A percentile compares a stretch with the other conserved stretches of the same genome.
Conservation (phyloP, 2,329 filamentous ascomycete genomes). For the Colletotrichum sp. region DNA sequence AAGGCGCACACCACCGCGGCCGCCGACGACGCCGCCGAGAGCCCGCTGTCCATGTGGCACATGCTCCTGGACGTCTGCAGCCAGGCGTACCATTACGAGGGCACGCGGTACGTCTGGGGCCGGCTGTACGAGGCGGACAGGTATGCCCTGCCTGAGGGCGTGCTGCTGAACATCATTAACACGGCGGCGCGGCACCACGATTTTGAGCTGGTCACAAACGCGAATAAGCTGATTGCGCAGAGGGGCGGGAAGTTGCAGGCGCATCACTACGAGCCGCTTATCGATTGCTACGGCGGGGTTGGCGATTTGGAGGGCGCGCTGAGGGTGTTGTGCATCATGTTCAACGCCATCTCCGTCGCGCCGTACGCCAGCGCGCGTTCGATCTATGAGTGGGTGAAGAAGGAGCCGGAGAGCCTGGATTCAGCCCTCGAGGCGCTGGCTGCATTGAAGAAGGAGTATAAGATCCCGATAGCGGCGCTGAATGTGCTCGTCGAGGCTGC, state of each 20-base stretch:
- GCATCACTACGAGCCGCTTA: slow-evolving; percentile 81
- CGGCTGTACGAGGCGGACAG: slow-evolving; percentile 49
- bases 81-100: slow-evolving; percentile 64
- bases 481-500: slow-evolving; percentile 39
- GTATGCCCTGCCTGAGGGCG: slow-evolving; percentile 67
- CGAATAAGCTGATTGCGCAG: slow-evolving; percentile 68
- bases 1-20: slow-evolving; percentile 43
- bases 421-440: slow-evolving; percentile 63
- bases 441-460: slow-evolving; percentile 43
- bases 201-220: slow-evolving; percentile 70
- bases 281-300: slow-evolving; percentile 69
- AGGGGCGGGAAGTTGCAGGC: slow-evolving; percentile 62
- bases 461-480: slow-evolving; percentile 42
- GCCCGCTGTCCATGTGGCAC: slow-evolving; percentile 62
- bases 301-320: slow-evolving; percentile 71
- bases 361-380: slow-evolving; percentile 66
- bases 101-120: slow-evolving; percentile 75
- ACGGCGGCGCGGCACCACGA: slow-evolving; percentile 75
- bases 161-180: slow-evolving; percentile 72
- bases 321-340: slow-evolving; percentile 76
- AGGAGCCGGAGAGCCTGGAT: slow-evolving; percentile 48
- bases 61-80: slow-evolving; percentile 80
- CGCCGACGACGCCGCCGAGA: slow-evolving; percentile 32
- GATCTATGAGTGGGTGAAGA: slow-evolving; percentile 62
- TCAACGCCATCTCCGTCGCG: slow-evolving; percentile 62